Conservation (phyloP, 73 alveolate species). For the Urostyla sp. region DNA sequence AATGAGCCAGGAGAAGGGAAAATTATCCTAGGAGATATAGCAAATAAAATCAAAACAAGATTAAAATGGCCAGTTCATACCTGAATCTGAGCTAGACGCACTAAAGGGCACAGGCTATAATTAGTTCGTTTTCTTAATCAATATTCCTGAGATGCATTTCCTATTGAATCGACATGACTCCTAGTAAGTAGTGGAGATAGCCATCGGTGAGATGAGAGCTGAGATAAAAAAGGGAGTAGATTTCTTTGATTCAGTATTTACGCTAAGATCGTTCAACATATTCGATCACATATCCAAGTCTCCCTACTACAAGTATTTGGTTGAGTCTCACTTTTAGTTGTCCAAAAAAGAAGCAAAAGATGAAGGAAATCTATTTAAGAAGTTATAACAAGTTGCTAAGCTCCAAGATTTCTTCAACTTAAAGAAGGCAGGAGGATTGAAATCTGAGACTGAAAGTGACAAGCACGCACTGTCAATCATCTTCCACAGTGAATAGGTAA, state of each 20-base stretch:
- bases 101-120: conserved; percentile 23
- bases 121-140: neutral
- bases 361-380: too few relatives aligned
- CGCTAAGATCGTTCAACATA: conserved; percentile 41
- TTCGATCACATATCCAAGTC: conserved; percentile 46
- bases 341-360: neutral
- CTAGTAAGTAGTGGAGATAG: conserved; percentile 32
- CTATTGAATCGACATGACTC: conserved; percentile 43
- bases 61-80: neutral
- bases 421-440: neutral
- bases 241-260: conserved; percentile 37
- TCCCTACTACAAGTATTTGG: conserved; percentile 19
- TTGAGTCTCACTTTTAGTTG: conserved; percentile 17
- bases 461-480: too few relatives aligned
- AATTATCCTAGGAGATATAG: conserved; percentile 10
- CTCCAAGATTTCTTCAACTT: too few relatives aligned
- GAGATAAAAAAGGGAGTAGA: conserved; percentile 41
- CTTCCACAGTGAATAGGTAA: too few relatives aligned
- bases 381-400: too few relatives aligned
- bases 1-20: neutral
- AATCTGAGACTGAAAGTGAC: neutral
- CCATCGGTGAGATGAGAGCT: conserved; percentile 37
- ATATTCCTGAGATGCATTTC: conserved; percentile 49
- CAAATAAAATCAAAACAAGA: neutral
- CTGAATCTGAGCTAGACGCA: neutral